Conservation (phyloP, 2,329 filamentous ascomycete genomes). For the Talaromyces sp. region DNA sequence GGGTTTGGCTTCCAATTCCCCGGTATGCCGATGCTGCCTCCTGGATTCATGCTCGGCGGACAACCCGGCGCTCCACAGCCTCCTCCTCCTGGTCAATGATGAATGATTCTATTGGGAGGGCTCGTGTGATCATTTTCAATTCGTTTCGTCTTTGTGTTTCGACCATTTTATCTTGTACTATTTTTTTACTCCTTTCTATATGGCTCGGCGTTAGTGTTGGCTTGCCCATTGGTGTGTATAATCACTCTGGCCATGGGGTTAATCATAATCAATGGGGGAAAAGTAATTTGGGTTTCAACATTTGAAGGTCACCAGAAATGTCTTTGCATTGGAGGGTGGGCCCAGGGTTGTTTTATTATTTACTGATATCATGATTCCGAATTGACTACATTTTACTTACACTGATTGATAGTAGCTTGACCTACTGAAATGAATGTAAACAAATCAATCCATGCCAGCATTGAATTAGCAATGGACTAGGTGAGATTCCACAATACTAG, state of each 20-base stretch:
- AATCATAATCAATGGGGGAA: not conserved
- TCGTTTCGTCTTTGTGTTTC: not conserved
- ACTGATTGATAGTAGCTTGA: too few relatives aligned
- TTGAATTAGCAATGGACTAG: too few relatives aligned
- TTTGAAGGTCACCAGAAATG: not conserved
- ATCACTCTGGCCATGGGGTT: not conserved
- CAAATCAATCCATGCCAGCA: too few relatives aligned
- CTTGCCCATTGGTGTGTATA: not conserved
- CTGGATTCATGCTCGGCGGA: conserved; percentile 41
- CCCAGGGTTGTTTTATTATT: not conserved
- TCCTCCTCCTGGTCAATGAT: conserved; percentile 33
- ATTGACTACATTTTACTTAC: not conserved
- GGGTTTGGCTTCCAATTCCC: conserved; percentile 50
- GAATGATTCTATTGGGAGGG: not conserved
- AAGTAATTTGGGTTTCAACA: not conserved
- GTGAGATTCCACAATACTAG: too few relatives aligned
- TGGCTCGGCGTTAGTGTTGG: not conserved
- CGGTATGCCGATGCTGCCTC: conserved; percentile 44
- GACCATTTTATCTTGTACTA: not conserved
- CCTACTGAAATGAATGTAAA: too few relatives aligned
- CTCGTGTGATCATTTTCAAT: not conserved
- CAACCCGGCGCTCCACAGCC: conserved; percentile 29
- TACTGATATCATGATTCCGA: not conserved
- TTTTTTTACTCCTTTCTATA: not conserved
- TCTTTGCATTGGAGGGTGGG: not conserved